Evolutionary conservation across 2,329 filamentous ascomycete species (phyloP), one percentile per base, ranked within the genome.

Genomic region (Neoascochyta sp.): DNA sequence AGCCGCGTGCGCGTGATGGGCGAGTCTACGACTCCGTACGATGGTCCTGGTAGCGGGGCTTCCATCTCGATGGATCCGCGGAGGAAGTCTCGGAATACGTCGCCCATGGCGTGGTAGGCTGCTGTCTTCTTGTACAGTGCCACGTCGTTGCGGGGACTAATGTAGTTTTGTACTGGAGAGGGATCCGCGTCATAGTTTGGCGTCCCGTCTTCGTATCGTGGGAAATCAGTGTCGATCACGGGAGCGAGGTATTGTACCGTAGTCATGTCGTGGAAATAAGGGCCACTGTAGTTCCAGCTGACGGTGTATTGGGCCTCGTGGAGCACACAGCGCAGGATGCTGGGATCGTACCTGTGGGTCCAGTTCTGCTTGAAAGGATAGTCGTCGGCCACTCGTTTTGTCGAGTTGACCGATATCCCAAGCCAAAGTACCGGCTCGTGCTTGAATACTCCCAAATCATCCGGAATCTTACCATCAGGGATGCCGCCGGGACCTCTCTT

Each of bases 1-100:
- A 74, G 52, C n/a, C 58, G 57, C 1, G 69, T 72, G 34, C 66
- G 65, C 6, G 66, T 54, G 11, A 65, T 58, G 4, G 64, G 54
- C 3, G 54, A 57, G 20, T 48, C 38, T 3, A 52, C 46, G 8
- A 46, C 44, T 10, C 54, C 25, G 14, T 52, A 59, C 9, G 43
- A 47, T 3, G 51, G 57, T 15, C 50, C 58, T 1, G 50, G 56
- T 2, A 45, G 29, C 4, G 45, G 48, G 5, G 53, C 32, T 6
- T 53, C 48, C 7, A 62, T 27, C 23, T 56, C 56, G 8, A 64
- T 46, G 4, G 46, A 43, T 3, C 59, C 59, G 1, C 42, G 31
- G 1, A 64, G 42, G 16, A 61, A 64, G 1, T 43, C 27, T 2
- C 60, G 51, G 5, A 63, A 43, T 20, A 50, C 41, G 5, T 52